These are phyloP conservation scores for Russula vinacea DNA, from an alignment of 768 basidiomycete species.

Conservation along the genomic window DNA sequence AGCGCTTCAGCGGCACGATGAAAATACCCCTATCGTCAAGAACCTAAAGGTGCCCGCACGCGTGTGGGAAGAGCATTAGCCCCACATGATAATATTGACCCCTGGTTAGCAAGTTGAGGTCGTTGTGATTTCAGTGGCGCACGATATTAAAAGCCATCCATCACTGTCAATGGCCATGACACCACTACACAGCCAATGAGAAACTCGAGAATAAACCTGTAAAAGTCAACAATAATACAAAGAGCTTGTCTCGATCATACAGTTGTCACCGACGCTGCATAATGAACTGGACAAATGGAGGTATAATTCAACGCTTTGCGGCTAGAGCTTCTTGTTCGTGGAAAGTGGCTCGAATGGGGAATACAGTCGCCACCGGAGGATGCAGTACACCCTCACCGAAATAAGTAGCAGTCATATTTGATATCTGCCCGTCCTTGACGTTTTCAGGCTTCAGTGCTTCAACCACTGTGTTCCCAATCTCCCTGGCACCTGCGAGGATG, in stretches of 20 bases:
- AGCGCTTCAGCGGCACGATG: neutral
- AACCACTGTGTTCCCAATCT: neutral
- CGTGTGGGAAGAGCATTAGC: constrained; percentile 57
- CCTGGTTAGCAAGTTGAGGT: constrained; percentile 38
- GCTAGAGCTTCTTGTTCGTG: no score
- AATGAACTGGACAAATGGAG: no score
- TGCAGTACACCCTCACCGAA: neutral
- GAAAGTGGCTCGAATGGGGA: neutral
- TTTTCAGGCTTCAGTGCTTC: neutral
- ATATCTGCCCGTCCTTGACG: neutral
- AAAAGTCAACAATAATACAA: neutral
- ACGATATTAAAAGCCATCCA: constrained; percentile 32
- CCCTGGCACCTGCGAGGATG: neutral
- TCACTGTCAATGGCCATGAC: neutral
- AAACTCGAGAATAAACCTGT: neutral
- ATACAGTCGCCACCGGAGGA: neutral
- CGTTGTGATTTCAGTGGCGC: constrained; percentile 14
- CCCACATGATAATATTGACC: constrained; percentile 59
- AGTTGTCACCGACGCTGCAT: no score
- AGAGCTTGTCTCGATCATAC: no score
- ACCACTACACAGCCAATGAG: neutral
- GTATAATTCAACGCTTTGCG: no score
- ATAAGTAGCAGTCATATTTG: no score
- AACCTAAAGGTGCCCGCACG: constrained; percentile 56
- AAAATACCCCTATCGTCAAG: constrained; percentile 46